phyloP scores from a whole-genome alignment of 768 basidiomycete species.

The Leccinum pellstonianum region DNA sequence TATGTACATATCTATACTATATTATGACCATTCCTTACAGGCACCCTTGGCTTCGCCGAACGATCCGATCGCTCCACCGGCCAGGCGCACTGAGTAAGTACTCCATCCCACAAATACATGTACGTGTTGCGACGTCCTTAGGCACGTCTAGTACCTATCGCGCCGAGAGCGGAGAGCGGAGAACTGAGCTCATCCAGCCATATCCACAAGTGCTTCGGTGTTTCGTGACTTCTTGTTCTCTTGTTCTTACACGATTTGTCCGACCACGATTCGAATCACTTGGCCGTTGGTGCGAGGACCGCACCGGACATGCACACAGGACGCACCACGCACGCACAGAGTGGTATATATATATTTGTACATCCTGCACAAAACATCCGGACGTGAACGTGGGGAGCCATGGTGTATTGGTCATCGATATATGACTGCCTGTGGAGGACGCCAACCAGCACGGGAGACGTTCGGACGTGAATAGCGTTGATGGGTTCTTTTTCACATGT shows the following conservation, averaged over 20 bases:
- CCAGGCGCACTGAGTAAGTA: background rate
- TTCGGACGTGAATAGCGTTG: background rate
- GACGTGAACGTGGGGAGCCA: constrained; percentile 11
- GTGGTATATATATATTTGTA: background rate
- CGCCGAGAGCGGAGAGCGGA: background rate
- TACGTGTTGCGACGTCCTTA: background rate
- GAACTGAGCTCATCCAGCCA: background rate
- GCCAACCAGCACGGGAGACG: background rate
- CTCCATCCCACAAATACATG: background rate
- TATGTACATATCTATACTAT: background rate
- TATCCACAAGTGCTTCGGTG: background rate
- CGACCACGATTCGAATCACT: background rate
- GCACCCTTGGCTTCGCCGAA: background rate
- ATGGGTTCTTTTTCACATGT: background rate
- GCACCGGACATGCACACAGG: background rate
- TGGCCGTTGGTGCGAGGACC: background rate
- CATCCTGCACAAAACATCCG: background rate
- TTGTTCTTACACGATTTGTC: background rate
- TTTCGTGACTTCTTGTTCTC: background rate
- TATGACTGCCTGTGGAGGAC: background rate
- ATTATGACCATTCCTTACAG: background rate
- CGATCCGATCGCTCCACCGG: background rate
- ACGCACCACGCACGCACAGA: background rate
- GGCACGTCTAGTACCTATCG: background rate
- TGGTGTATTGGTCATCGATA: background rate